Evolutionary conservation across 73 alveolate genomes (phyloP).

Genomic region (Urostyla sp.): DNA sequence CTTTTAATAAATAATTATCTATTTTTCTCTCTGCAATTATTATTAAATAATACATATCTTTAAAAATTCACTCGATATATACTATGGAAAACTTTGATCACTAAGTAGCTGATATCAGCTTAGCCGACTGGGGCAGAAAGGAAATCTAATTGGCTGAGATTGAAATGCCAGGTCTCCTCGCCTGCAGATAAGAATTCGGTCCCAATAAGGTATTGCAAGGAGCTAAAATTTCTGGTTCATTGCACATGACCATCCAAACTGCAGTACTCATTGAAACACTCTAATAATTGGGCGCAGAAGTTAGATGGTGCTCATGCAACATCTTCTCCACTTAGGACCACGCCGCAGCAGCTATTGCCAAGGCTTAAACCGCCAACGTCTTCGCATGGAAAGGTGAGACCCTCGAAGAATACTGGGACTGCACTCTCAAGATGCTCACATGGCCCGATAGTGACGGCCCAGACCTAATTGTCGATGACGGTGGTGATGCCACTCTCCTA

Average conservation of each 20-base stretch:
- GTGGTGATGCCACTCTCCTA: conserved; percentile 98
- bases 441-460: conserved; percentile 96
- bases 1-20: too few relatives aligned
- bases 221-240: conserved; percentile 92
- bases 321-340: conserved; percentile 97
- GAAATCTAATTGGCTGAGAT: conserved; percentile 92
- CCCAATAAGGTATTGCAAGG: conserved; percentile 87
- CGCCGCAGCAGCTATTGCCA: conserved; percentile 98
- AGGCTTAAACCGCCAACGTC: conserved; percentile 89
- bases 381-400: conserved; percentile 97
- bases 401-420: conserved; percentile 96
- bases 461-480: conserved; percentile 94
- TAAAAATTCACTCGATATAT: too few relatives aligned
- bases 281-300: conserved; percentile 89
- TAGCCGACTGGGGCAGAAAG: conserved; percentile 97
- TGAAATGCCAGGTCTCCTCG: conserved; percentile 96
- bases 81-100: conserved; percentile 75
- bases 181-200: conserved; percentile 93
- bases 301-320: conserved; percentile 97
- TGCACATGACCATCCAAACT: conserved; percentile 97
- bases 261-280: conserved; percentile 96
- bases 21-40: not conserved
- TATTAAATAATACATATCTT: too few relatives aligned
- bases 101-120: conserved; percentile 85
- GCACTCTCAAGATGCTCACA: conserved; percentile 89